Conservation (phyloP, 2,329 filamentous ascomycete species). For the Claviceps fusiformis region DNA sequence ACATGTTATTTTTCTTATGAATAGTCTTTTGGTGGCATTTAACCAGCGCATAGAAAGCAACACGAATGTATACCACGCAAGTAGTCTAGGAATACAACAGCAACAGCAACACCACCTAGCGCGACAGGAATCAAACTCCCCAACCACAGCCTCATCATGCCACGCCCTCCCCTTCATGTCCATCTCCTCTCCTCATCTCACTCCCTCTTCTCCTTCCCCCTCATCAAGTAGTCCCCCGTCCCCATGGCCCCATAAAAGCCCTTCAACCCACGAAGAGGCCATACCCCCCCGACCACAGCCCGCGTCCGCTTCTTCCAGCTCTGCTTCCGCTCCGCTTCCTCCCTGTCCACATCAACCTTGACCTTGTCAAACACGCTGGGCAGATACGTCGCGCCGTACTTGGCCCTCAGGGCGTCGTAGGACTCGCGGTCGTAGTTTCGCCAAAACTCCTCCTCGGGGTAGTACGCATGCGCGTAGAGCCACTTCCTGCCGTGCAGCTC, state of each 20-base stretch:
- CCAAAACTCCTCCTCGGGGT: conserved; percentile 57
- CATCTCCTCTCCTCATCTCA: conserved; percentile 12
- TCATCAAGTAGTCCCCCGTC: conserved; percentile 32
- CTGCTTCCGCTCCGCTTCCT: conserved; percentile 17
- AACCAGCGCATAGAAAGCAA: too few relatives aligned
- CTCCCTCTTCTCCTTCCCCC: conserved; percentile 7
- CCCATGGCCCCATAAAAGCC: conserved; percentile 31
- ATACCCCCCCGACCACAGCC: conserved; percentile 12
- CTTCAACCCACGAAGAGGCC: conserved; percentile 32
- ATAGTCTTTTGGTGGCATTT: too few relatives aligned
- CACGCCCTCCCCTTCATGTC: background rate
- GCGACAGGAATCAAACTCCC: background rate
- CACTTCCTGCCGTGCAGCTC: conserved; percentile 56
- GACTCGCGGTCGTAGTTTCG: conserved; percentile 43
- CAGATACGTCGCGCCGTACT: conserved; percentile 45
- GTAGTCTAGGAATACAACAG: too few relatives aligned
- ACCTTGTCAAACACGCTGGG: conserved; percentile 58
- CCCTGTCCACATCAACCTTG: conserved; percentile 30
- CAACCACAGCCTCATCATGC: background rate
- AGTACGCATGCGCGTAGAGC: conserved; percentile 57
- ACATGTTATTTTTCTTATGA: too few relatives aligned
- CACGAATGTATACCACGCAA: too few relatives aligned
- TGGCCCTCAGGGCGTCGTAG: conserved; percentile 43
- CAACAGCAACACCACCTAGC: too few relatives aligned
- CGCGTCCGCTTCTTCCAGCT: conserved; percentile 20